Evolutionary conservation across 2,329 filamentous ascomycete genomes (phyloP).

Genomic region (Ascochyta koolunga): DNA sequence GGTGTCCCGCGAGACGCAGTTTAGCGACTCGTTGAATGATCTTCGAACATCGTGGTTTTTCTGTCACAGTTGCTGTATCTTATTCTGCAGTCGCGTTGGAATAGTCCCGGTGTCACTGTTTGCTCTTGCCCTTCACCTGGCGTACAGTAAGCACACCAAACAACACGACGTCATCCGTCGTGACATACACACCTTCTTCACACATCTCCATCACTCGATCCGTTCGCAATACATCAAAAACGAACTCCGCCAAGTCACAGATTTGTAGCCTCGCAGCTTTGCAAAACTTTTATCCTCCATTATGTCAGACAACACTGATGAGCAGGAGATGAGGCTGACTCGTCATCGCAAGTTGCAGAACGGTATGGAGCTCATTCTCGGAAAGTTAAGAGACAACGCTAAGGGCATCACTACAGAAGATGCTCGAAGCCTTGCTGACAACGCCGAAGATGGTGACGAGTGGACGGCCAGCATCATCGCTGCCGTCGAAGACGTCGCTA

Average conservation of each 20-base stretch:
- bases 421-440: slow-evolving; percentile 37
- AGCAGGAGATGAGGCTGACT: slow-evolving; percentile 1
- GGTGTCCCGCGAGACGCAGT: background rate
- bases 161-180: slow-evolving; percentile 1
- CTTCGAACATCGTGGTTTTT: background rate
- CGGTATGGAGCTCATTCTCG: slow-evolving; percentile 12
- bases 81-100: background rate
- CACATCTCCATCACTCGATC: background rate
- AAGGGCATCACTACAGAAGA: slow-evolving; percentile 40
- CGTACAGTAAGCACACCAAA: background rate
- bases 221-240: background rate
- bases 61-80: background rate
- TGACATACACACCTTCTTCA: background rate
- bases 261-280: background rate
- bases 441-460: slow-evolving; percentile 28
- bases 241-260: background rate
- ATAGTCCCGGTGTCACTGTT: background rate
- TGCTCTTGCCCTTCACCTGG: slow-evolving; percentile 3
- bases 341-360: slow-evolving; percentile 9
- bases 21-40: background rate
- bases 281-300: background rate
- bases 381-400: slow-evolving; percentile 34
- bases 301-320: background rate
- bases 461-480: slow-evolving; percentile 37
- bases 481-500: slow-evolving; percentile 33